These are phyloP conservation scores for Aspergillus sp. DNA, from an alignment of 2,329 filamentous ascomycete genomes.

Conservation along the genomic window DNA sequence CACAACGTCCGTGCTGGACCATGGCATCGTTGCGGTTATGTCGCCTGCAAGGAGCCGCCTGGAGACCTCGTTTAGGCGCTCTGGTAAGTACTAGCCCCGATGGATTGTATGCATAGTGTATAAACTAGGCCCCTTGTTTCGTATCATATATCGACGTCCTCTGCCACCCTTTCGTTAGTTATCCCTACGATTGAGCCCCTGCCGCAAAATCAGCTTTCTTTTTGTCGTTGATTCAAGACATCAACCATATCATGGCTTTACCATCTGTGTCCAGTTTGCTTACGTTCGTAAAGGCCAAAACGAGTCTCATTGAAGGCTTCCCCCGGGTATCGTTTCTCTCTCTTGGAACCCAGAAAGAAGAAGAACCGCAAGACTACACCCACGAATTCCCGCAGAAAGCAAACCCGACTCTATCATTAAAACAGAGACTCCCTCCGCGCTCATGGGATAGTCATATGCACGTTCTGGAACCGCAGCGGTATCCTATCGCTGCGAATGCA, in stretches of 20 bases:
- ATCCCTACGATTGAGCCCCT: background rate
- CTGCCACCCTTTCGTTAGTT: background rate
- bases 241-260: background rate
- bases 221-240: no score
- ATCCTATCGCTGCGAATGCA: slow-evolving; percentile 42
- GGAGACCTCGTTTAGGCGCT: background rate
- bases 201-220: no score
- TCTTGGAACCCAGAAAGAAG: slow-evolving; percentile 2
- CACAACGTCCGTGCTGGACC: slow-evolving; percentile 1
- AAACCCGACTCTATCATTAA: slow-evolving; percentile 8
- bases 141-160: background rate
- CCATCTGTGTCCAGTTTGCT: slow-evolving; percentile 14
- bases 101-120: background rate
- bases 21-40: slow-evolving; percentile 6
- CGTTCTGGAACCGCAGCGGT: slow-evolving; percentile 47
- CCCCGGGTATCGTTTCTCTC: slow-evolving; percentile 11
- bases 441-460: slow-evolving; percentile 60
- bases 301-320: slow-evolving; percentile 9
- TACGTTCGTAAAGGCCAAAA: slow-evolving; percentile 16
- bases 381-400: slow-evolving; percentile 1
- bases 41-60: slow-evolving; percentile 6
- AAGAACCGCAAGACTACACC: slow-evolving; percentile 2
- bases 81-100: slow-evolving; percentile 7
- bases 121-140: background rate
- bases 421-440: slow-evolving; percentile 19